Conservation (phyloP, 768 basidiomycete genomes). For the Hygrophorus russula region DNA sequence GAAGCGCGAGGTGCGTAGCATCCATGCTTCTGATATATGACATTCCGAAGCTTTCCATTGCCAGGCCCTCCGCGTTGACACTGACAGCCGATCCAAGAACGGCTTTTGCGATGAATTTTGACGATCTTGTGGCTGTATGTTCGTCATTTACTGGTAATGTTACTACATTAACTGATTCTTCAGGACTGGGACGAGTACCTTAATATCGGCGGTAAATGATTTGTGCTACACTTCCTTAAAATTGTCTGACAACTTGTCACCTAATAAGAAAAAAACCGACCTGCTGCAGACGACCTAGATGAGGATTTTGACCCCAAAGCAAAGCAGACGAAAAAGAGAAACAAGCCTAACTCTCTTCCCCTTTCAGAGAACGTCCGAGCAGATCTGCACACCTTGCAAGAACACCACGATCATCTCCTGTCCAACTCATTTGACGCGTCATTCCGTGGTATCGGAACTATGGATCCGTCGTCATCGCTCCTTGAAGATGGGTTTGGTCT, state of each 20-base stretch:
- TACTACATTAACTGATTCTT: neutral
- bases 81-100: slow-evolving; percentile 39
- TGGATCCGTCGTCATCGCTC: slow-evolving; percentile 46
- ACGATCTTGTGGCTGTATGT: slow-evolving; percentile 52
- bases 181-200: slow-evolving; percentile 59
- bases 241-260: neutral
- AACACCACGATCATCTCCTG: slow-evolving; percentile 58
- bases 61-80: slow-evolving; percentile 40
- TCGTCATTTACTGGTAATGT: neutral
- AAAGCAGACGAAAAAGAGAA: slow-evolving; percentile 18
- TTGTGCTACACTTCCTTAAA: neutral
- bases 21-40: neutral
- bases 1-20: slow-evolving; percentile 41
- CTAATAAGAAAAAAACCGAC: neutral
- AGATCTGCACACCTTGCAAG: slow-evolving; percentile 54
- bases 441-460: slow-evolving; percentile 26
- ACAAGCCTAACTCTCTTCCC: slow-evolving; percentile 14
- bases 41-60: neutral
- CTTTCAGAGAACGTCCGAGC: slow-evolving; percentile 35
- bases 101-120: slow-evolving; percentile 46
- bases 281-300: slow-evolving; percentile 4
- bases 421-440: slow-evolving; percentile 57
- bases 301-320: slow-evolving; percentile 33
- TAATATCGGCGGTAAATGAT: slow-evolving; percentile 30
- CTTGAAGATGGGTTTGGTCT: slow-evolving; percentile 34